Evolutionary conservation across 2,329 filamentous ascomycete genomes (phyloP).

Genomic region (Hymenoscyphus fraxineus): DNA sequence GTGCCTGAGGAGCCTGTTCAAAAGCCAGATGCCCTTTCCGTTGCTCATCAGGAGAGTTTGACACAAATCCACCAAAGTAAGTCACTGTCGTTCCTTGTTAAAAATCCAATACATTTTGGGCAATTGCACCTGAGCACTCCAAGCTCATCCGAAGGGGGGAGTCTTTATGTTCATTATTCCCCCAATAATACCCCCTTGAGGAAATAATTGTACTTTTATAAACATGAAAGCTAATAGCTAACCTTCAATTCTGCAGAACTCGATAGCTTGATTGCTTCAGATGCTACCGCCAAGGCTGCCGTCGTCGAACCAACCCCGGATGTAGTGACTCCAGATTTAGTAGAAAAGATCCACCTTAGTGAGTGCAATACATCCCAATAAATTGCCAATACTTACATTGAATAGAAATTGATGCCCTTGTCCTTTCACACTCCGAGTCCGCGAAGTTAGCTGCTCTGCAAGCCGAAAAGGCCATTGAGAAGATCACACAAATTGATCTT

Average conservation of each 20-base stretch:
- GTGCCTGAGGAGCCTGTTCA: neutral
- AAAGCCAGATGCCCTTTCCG: neutral
- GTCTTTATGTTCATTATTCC: no score
- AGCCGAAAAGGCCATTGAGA: neutral
- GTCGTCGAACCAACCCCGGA: neutral
- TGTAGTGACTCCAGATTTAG: neutral
- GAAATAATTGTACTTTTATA: neutral
- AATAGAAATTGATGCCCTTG: constrained; percentile 10
- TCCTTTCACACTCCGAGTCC: constrained; percentile 4
- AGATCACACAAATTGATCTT: constrained; percentile 5
- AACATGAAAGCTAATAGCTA: neutral
- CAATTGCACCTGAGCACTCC: neutral
- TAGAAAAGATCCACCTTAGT: constrained; percentile 5
- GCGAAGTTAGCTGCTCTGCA: neutral
- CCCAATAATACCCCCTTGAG: no score
- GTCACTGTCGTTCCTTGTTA: neutral
- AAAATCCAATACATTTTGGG: neutral
- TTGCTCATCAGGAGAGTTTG: constrained; percentile 11
- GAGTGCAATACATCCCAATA: neutral
- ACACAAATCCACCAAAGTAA: constrained; percentile 9
- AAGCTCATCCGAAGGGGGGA: neutral
- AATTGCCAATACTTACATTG: neutral
- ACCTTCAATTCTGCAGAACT: neutral
- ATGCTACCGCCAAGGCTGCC: neutral
- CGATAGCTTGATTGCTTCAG: constrained; percentile 1